phyloP scores from a whole-genome alignment of 129 eudicot genomes.

The Rutidosis leptorrhynchoides region DNA sequence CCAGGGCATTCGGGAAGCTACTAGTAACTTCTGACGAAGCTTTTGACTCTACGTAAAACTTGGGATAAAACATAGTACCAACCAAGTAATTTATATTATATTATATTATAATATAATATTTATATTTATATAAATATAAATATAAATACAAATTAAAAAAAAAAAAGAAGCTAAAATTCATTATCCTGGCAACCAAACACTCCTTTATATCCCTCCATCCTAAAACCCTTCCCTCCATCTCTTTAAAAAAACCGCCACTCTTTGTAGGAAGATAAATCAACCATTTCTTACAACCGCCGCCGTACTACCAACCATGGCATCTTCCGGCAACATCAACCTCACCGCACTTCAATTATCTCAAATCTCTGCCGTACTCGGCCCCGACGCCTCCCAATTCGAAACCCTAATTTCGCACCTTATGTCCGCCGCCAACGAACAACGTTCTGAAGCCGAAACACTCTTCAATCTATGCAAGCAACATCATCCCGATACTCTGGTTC shows the following conservation, averaged over 20 bases:
- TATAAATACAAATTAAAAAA: too few relatives aligned
- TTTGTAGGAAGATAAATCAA: slow-evolving; percentile 2
- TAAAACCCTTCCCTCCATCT: slow-evolving; percentile 48
- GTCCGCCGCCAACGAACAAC: slow-evolving; percentile 85
- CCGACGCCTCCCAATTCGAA: slow-evolving; percentile 66
- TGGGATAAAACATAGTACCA: too few relatives aligned
- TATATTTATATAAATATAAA: too few relatives aligned
- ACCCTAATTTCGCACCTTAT: slow-evolving; percentile 75
- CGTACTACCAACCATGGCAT: slow-evolving; percentile 45
- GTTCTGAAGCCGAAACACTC: slow-evolving; percentile 71
- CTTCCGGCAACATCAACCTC: slow-evolving; percentile 37
- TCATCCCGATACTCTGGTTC: slow-evolving; percentile 64
- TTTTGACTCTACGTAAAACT: too few relatives aligned
- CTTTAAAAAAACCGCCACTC: slow-evolving; percentile 31
- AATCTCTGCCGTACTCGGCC: slow-evolving; percentile 63
- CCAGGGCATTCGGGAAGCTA: too few relatives aligned
- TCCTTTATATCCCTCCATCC: slow-evolving; percentile 15
- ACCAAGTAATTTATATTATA: too few relatives aligned
- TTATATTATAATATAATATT: too few relatives aligned
- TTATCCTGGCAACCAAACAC: slow-evolving; percentile 23
- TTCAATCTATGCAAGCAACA: slow-evolving; percentile 74
- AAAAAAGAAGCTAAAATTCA: background rate
- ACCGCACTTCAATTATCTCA: slow-evolving; percentile 56
- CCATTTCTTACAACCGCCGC: slow-evolving; percentile 26
- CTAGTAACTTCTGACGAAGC: too few relatives aligned